Conservation (phyloP, 1,284 basidiomycete species). For the Rhodotorula glutinis region DNA sequence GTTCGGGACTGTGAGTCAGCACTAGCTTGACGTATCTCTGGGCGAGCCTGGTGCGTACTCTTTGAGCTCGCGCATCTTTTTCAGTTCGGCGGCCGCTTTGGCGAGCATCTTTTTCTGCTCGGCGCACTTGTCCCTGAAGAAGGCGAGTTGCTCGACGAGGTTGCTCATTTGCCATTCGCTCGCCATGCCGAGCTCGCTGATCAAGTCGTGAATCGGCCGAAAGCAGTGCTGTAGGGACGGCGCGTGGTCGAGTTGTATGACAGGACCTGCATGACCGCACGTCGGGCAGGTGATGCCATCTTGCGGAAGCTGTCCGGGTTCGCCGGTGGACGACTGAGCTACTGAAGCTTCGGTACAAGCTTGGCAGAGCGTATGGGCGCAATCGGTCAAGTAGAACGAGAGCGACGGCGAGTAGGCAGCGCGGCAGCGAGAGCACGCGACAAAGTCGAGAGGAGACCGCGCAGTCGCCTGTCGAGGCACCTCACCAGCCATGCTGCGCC, state of each 20-base stretch:
- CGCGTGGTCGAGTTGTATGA: constrained; percentile 13
- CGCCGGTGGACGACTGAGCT: neutral
- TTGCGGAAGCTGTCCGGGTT: neutral
- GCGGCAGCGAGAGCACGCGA: constrained; percentile 24
- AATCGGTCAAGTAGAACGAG: constrained; percentile 10
- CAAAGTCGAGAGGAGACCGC: constrained; percentile 5
- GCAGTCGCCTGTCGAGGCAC: neutral
- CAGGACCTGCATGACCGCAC: constrained; percentile 3
- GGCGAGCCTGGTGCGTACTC: neutral
- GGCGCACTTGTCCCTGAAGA: constrained; percentile 15
- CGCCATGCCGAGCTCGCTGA: constrained; percentile 7
- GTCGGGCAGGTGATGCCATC: constrained; percentile 10
- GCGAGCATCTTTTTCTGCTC: constrained; percentile 24
- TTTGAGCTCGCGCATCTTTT: constrained; percentile 11
- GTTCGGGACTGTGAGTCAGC: neutral
- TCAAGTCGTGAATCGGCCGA: neutral
- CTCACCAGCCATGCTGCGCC: neutral
- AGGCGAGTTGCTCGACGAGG: constrained; percentile 26
- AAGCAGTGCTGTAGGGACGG: constrained; percentile 15
- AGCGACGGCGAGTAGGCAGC: neutral
- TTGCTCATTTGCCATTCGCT: constrained; percentile 14
- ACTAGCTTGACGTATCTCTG: no score
- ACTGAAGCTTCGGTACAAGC: constrained; percentile 1
- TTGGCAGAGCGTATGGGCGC: constrained; percentile 28
- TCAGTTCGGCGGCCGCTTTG: constrained; percentile 10